Evolutionary conservation across 164 flowering plant genomes (phyloP), one percentile per base, ranked within the genome.

Genomic region (Kalanchoe fedtschenkoi): DNA sequence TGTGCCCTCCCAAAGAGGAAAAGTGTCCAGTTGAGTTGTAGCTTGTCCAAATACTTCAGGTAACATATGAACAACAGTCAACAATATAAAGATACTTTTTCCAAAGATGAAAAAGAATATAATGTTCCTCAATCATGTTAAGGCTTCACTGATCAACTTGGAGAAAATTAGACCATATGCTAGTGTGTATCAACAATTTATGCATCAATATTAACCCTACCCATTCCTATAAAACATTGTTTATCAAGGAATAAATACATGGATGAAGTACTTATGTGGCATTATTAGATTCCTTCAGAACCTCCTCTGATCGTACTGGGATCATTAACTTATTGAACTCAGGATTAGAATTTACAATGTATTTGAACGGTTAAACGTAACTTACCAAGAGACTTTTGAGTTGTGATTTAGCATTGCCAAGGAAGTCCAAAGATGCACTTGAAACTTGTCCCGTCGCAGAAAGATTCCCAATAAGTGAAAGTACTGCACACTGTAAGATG

Each of bases 341-440:
- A 7, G 21, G 56, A 28, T 51, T 51, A 26, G 1, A 58, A 19
- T 30, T 1, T 26, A 62, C 51, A 24, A 8, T 55, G 33, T 0
- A 66, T 34, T 34, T 22, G 37, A 71, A 44, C 35, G 11, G 17
- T 64, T 6, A 32, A 16, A 35, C 54, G 35, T 5, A 54, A 81
- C 91, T 80, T 43, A 95, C 99, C 97, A 80, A 63, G 61, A 95
- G 85, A 62, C 75, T 85, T 73, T 76, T 87, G 38, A 91, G 86
- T 69, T 81, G 91, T 56, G 72, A 71, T 64, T 78, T 86, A 29
- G 80, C 82, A 74, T 51, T 65, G 34, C 60, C 65, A 37, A 93
- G 89, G 71, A 74, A 63, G 65, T 80, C 72, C 67, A 72, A 34
- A 38, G 72, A 67, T 65, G 24, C 60, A 57, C 34, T 58, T 62